A percentile compares a stretch with the other conserved stretches of the same genome.
Evolutionary conservation across 306 rosid species (phyloP).

Genomic region (Cucurbita pepo): DNA sequence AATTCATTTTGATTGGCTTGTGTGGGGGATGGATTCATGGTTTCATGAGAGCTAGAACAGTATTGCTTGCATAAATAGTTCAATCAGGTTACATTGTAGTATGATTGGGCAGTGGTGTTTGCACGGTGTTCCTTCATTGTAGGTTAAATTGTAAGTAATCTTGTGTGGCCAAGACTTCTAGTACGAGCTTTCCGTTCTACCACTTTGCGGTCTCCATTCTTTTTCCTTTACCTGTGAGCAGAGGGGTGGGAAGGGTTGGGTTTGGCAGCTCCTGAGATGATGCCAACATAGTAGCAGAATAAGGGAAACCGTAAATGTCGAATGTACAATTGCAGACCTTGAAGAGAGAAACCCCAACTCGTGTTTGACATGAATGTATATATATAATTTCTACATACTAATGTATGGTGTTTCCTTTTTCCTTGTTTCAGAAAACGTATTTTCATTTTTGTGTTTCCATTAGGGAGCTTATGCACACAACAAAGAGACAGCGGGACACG

Average conservation of each 20-base stretch:
- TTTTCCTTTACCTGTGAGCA: background rate
- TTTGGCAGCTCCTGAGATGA: background rate
- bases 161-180: background rate
- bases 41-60: background rate
- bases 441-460: slow-evolving; percentile 7
- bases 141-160: background rate
- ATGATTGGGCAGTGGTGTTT: background rate
- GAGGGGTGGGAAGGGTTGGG: background rate
- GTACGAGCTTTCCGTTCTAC: background rate
- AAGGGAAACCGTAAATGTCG: background rate
- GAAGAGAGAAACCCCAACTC: background rate
- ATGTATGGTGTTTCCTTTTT: background rate
- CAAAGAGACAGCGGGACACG: slow-evolving; percentile 56
- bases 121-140: background rate
- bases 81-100: background rate
- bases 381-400: background rate
- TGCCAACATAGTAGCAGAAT: background rate
- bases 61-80: background rate
- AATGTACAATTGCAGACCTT: background rate
- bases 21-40: background rate
- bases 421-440: slow-evolving; percentile 4
- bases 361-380: background rate
- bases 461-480: slow-evolving; percentile 78
- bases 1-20: background rate
- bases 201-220: background rate